Evolutionary conservation across 768 basidiomycete species (phyloP), one percentile per base, ranked within the genome.

Genomic region (Roridomyces roridus): DNA sequence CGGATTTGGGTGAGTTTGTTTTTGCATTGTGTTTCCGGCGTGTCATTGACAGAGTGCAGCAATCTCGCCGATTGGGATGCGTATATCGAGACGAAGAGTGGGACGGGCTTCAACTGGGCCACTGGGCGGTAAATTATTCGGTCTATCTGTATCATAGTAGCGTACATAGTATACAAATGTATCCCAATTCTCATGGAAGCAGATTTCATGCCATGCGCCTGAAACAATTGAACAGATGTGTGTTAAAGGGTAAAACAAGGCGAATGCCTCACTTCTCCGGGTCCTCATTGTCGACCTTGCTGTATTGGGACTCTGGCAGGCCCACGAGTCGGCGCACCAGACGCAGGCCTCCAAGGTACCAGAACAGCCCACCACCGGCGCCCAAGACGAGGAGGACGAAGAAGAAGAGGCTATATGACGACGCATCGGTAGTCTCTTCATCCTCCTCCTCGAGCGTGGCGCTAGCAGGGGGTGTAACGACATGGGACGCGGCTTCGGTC

Each of bases 331-430:
- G 74, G 39, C 74, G 72, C 29, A 80, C 64, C 64, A 74, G 80
- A 34, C 79, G 79, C 57, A 80, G 37, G 18, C 84, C 85, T 24
- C 86, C 85, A 11, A 83, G 72, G 77, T 79, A 84, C 41, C 78
- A 59, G 59, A 86, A 80, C 15, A 79, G 65, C 14, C 67, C 78
- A 15, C 74, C 76, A 18, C 79, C 70, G 23, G 80, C 70, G 2
- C 74, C 77, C 44, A 89, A 56, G 54, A 84, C 67, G 28, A 85
- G 43, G 39, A 82, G 34, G n/a, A 68, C 65, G 55, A 77, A 69
- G 55, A 79, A 64, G 41, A 76, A 8, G 46, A 68, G 71, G 41
- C 68, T 66, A 66, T 71, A 76, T 20, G 61, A 62, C 21, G 62
- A 63, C 4, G 53, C 51, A 29, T 42, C 44, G 37, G 60, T 51